phyloP scores from a whole-genome alignment of 225 moss, liverwort and hornwort genomes.

The Polytrichum commune region DNA sequence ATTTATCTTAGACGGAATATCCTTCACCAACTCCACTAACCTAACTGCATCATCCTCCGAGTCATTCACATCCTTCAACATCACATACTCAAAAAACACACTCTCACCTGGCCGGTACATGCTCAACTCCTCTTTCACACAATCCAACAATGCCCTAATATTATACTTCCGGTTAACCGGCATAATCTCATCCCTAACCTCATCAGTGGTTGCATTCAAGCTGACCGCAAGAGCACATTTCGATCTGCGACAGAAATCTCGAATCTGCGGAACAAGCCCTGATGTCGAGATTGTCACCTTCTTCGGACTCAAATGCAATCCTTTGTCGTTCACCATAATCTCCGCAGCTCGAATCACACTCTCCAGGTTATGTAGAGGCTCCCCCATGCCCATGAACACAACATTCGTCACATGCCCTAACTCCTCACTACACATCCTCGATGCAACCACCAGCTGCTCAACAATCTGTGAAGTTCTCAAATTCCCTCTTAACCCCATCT shows the following conservation, averaged over 20 bases:
- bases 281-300: conserved; percentile 87
- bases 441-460: conserved; percentile 83
- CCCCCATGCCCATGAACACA: conserved; percentile 98
- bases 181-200: conserved; percentile 65
- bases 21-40: conserved; percentile 66
- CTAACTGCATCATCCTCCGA: conserved; percentile 63
- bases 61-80: conserved; percentile 81
- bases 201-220: conserved; percentile 85
- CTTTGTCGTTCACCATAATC: conserved; percentile 69
- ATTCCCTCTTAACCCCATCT: conserved; percentile 80
- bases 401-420: conserved; percentile 72
- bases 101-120: conserved; percentile 36
- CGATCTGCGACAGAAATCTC: conserved; percentile 59
- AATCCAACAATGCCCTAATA: conserved; percentile 34
- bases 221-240: conserved; percentile 79
- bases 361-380: conserved; percentile 84
- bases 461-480: conserved; percentile 82
- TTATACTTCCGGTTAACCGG: conserved; percentile 77
- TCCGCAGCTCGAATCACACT: conserved; percentile 79
- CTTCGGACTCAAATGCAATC: conserved; percentile 71
- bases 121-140: conserved; percentile 58
- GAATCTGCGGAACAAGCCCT: conserved; percentile 80
- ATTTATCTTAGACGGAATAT: conserved; percentile 79
- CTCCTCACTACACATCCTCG: conserved; percentile 52
- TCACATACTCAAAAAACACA: conserved; percentile 77